A percentile compares a stretch with the other conserved stretches of the same genome.
Conservation (phyloP, 2,329 filamentous ascomycete species). For the Epichloe glyceriae region DNA sequence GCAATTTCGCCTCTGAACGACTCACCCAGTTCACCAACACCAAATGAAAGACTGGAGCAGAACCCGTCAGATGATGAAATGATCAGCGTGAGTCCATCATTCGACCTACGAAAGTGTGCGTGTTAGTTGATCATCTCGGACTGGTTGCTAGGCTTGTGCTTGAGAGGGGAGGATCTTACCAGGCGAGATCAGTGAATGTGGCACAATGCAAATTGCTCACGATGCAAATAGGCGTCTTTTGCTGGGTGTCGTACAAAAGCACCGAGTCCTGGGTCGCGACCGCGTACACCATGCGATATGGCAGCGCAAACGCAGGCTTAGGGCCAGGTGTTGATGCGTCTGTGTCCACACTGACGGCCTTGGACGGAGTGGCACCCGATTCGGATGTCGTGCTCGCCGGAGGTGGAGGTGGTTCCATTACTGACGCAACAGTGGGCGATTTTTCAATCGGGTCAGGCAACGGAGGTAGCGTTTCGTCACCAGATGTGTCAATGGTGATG, state of each 20-base stretch:
- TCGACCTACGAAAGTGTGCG: slow-evolving; percentile 26
- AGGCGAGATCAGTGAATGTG: slow-evolving; percentile 91
- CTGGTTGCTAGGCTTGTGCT: background rate
- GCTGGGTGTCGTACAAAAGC: slow-evolving; percentile 91
- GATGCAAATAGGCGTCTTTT: slow-evolving; percentile 82
- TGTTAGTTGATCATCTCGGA: slow-evolving; percentile 14
- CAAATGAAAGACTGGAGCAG: slow-evolving; percentile 82
- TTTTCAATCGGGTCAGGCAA: slow-evolving; percentile 71
- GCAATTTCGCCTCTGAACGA: slow-evolving; percentile 58
- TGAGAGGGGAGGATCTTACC: slow-evolving; percentile 38
- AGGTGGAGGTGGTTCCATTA: slow-evolving; percentile 74
- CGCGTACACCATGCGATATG: slow-evolving; percentile 91
- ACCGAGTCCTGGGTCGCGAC: slow-evolving; percentile 95
- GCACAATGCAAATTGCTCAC: slow-evolving; percentile 97
- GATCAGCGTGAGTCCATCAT: slow-evolving; percentile 47
- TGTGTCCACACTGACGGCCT: slow-evolving; percentile 29
- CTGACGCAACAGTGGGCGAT: slow-evolving; percentile 41
- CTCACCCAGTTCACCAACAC: slow-evolving; percentile 71
- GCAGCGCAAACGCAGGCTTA: slow-evolving; percentile 65
- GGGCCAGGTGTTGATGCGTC: slow-evolving; percentile 41
- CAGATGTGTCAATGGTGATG: slow-evolving; percentile 87
- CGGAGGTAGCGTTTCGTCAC: slow-evolving; percentile 69
- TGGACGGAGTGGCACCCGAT: slow-evolving; percentile 37
- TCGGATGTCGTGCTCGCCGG: slow-evolving; percentile 40
- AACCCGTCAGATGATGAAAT: slow-evolving; percentile 99